Evolutionary conservation across 2,329 filamentous ascomycete species (phyloP), one percentile per base, ranked within the genome.

Genomic region (Fonsecaea nubica): DNA sequence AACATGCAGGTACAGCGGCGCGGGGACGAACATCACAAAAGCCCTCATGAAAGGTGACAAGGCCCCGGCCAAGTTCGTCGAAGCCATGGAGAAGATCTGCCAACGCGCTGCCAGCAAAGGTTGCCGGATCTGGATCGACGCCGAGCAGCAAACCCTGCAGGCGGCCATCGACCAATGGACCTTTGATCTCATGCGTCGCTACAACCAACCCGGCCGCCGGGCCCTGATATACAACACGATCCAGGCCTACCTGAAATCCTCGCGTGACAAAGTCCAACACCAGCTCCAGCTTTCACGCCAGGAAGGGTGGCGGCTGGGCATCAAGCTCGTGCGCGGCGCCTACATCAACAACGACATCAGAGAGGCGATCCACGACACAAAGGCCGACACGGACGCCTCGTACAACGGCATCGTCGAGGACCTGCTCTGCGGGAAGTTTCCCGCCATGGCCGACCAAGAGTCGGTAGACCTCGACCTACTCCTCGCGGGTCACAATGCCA

Each of bases 401-500:
- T 89, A 89, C 75, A 84, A 89, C 70, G 79, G 79, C n/a, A 80
- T 87, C 36, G 82, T 84, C 10, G 79, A 82, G 54, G 82, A 84
- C 30, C 80, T 88, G 2, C 79, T 88, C 18, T 81, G 80, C 45
- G 78, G 81, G 38, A 73, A 79, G 45, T 74, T 77, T 53, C 69
- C 74, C 0, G 68, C 66, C n/a, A 61, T 74, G 58, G 81, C 80
- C 73, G 77, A 74, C 30, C 72, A 45, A 25, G 21, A 79, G n/a
- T 71, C 80, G 2, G 78, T 78, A 0, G 72, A 78, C 9, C 78
- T 86, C 48, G 81, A 84, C 66, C 79, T 88, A 35, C 81, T 89
- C 63, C 82, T 88, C 60, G 86, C 86, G 50, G 86, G 86, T 0
- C 86, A 88, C 79, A 88, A 88, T 76, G 78, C 80, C 12, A 77